phyloP scores from a whole-genome alignment of 1,284 basidiomycete genomes.

The Microbotryum violaceum region DNA sequence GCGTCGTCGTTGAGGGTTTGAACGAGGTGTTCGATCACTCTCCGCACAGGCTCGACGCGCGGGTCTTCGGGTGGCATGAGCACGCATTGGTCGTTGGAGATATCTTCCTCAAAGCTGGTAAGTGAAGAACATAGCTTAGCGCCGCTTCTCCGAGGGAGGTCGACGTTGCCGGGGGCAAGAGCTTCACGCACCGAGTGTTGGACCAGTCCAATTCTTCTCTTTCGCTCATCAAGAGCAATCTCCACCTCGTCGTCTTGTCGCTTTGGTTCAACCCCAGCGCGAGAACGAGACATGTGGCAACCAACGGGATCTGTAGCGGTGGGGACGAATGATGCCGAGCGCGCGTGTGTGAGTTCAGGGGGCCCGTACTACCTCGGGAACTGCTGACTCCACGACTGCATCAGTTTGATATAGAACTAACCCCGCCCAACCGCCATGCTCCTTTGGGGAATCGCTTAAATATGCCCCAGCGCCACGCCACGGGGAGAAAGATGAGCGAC shows the following conservation, averaged over 20 bases:
- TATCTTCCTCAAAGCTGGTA: slow-evolving; percentile 37
- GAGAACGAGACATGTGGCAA: slow-evolving; percentile 41
- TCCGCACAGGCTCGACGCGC: slow-evolving; percentile 40
- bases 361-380: no score
- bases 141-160: background rate
- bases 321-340: no score
- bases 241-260: slow-evolving; percentile 46
- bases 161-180: background rate
- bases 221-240: slow-evolving; percentile 49
- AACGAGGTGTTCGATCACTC: slow-evolving; percentile 35
- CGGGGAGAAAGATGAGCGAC: slow-evolving; percentile 38
- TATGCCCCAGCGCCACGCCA: slow-evolving; percentile 41
- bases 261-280: slow-evolving; percentile 48
- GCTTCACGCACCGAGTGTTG: slow-evolving; percentile 40
- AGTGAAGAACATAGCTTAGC: background rate
- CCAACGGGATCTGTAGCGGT: slow-evolving; percentile 16
- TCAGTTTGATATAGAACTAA: no score
- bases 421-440: slow-evolving; percentile 14
- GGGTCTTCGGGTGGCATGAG: slow-evolving; percentile 43
- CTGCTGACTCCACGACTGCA: no score
- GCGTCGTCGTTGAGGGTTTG: slow-evolving; percentile 41
- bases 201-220: slow-evolving; percentile 49
- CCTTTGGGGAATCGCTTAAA: slow-evolving; percentile 26
- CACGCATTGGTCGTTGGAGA: slow-evolving; percentile 43
- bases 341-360: no score